Base-by-base conservation (phyloP, 345 rosid species). In the Hypericum perforatum region DNA sequence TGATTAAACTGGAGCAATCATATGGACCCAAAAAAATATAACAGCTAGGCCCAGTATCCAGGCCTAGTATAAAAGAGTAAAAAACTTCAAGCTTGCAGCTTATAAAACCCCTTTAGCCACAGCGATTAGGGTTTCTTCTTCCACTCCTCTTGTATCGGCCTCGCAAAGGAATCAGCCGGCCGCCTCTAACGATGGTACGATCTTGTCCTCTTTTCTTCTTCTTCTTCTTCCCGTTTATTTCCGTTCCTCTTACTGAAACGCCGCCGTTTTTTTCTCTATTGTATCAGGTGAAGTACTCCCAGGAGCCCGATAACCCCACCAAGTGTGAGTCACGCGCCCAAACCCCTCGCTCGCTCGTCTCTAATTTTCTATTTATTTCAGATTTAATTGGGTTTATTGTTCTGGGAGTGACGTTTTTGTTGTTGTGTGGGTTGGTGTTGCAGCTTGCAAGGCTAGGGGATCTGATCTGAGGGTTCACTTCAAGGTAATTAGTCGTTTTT, bases 401-500 rank as follows among this genome's bases (percentile, higher is more conserved):
- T 7, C 10, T 7, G 15, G 16, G 6, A 8, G 50, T 8, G 15
- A 6, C 14, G 50, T 3, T 46, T 1, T 46, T 6, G 9, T 46
- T 6, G 9, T 46, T 16, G 15, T 10, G 50, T 14, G 50, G 8
- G 15, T 12, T 46, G 50, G 7, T 8, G 8, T 65, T 71, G 65
- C 74, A 92, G 97, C 95, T 41, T 89, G 98, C 82, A 92, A 88
- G 84, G 90, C 98, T 1, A 82, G 95, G 63, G 98, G 95, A 37
- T 77, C 90, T 39, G 91, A 88, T 70, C 97, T 88, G 45, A 78
- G 98, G 65, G 91, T 82, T 76, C 97, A 85, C 70, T 92, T 92
- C 69, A 92, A 92, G 95, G 97, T 89, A 65, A 57, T 22, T 1
- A 8, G 29, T 42, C 6, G 46, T 1, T 11, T 36, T 51, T 53